phyloP scores from a whole-genome alignment of 1,284 basidiomycete genomes.

The Ceratobasidium sp. region DNA sequence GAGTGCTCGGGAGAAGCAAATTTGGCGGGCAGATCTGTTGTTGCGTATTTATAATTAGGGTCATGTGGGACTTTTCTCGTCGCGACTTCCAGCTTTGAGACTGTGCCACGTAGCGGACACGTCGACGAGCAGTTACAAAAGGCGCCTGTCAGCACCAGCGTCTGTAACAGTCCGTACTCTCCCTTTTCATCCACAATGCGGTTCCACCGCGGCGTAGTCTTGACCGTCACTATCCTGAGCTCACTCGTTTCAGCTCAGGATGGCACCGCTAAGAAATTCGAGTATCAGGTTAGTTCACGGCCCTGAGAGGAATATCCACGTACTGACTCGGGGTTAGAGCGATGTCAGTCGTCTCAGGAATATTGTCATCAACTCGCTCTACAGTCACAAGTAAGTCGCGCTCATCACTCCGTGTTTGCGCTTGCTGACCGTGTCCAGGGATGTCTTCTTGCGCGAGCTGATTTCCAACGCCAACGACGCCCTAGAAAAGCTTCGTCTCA shows the following conservation, averaged over 20 bases:
- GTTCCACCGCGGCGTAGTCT: conserved; percentile 59
- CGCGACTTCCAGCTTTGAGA: conserved; percentile 24
- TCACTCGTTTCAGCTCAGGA: conserved; percentile 62
- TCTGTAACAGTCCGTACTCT: conserved; percentile 1
- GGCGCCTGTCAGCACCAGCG: background rate
- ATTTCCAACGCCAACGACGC: conserved; percentile 96
- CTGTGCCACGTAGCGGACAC: conserved; percentile 36
- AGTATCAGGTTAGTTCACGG: conserved; percentile 74
- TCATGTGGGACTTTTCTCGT: conserved; percentile 23
- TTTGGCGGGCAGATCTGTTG: conserved; percentile 23
- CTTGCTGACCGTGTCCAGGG: conserved; percentile 50
- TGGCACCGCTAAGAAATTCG: conserved; percentile 60
- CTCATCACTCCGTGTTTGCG: conserved; percentile 76
- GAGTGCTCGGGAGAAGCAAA: background rate
- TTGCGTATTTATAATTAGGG: conserved; percentile 22
- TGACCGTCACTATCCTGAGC: conserved; percentile 60
- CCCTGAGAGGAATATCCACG: conserved; percentile 11
- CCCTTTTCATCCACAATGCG: conserved; percentile 58
- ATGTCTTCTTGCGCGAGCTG: conserved; percentile 91
- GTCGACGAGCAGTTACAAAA: conserved; percentile 16
- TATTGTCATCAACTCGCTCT: conserved; percentile 79
- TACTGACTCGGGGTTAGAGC: conserved; percentile 60
- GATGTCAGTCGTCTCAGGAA: conserved; percentile 89
- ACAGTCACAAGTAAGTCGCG: conserved; percentile 51
- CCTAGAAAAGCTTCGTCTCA: conserved; percentile 88